phyloP scores from a whole-genome alignment of 805 yeast genomes.

The Blastobotrys terrestris region DNA sequence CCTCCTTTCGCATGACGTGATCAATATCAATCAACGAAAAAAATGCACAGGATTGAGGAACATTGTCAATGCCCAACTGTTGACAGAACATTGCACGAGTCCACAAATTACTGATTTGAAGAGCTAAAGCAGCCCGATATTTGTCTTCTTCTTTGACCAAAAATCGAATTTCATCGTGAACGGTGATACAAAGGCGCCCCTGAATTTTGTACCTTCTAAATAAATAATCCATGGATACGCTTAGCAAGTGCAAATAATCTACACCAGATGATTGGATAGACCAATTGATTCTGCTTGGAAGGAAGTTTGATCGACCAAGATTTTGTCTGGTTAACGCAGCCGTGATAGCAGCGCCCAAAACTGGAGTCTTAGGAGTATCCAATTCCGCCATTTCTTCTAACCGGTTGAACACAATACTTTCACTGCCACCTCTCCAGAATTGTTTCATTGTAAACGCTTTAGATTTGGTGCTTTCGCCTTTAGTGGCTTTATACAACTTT shows the following conservation, averaged over 20 bases:
- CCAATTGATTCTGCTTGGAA: conserved; percentile 95
- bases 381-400: conserved; percentile 82
- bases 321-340: conserved; percentile 66
- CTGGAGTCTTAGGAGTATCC: conserved; percentile 80
- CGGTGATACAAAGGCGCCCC: conserved; percentile 78
- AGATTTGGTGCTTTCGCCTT: conserved; percentile 50
- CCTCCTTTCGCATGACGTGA: conserved; percentile 83
- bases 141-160: conserved; percentile 67
- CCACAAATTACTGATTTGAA: conserved; percentile 91
- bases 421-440: conserved; percentile 75
- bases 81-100: conserved; percentile 93
- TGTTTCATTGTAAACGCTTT: conserved; percentile 28
- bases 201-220: conserved; percentile 55
- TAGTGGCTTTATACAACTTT: conserved; percentile 70
- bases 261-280: conserved; percentile 98
- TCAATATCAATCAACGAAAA: conserved; percentile 93
- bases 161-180: conserved; percentile 91
- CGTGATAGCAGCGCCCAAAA: conserved; percentile 88
- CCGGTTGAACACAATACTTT: conserved; percentile 83
- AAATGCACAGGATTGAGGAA: conserved; percentile 94
- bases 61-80: conserved; percentile 78
- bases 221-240: conserved; percentile 83
- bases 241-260: conserved; percentile 80
- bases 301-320: conserved; percentile 51
- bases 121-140: conserved; percentile 69